Conservation (phyloP, 371 early-diverging fungal genomes). For the Mucor piriformis region DNA sequence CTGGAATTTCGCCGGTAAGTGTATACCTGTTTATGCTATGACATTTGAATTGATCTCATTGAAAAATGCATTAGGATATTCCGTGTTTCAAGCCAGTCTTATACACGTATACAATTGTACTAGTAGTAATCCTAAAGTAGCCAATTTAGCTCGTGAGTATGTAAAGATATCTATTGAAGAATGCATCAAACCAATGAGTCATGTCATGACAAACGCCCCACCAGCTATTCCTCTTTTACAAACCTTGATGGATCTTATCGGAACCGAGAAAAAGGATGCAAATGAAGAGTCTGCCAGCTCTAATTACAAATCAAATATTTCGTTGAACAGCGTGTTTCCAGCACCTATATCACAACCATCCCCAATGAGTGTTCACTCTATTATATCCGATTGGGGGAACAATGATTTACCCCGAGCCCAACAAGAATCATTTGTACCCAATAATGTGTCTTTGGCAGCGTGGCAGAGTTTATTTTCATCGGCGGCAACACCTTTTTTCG, state of each 20-base stretch:
- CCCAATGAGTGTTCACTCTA: conserved; percentile 35
- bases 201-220: conserved; percentile 12
- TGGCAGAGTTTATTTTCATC: conserved; percentile 32
- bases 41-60: no score
- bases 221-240: conserved; percentile 15
- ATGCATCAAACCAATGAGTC: conserved; percentile 25
- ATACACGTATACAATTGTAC: conserved; percentile 36
- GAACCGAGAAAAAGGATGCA: conserved; percentile 13
- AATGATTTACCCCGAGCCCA: background rate
- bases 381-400: conserved; percentile 24
- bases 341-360: conserved; percentile 7
- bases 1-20: conserved; percentile 33
- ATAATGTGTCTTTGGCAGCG: conserved; percentile 14
- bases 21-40: no score
- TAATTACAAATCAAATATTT: no score
- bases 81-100: conserved; percentile 36
- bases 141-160: conserved; percentile 22
- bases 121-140: conserved; percentile 20
- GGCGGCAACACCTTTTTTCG: conserved; percentile 30
- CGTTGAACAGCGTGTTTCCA: background rate
- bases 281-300: no score
- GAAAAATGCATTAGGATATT: no score
- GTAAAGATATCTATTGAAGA: conserved; percentile 25
- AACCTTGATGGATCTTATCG: conserved; percentile 24
- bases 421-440: conserved; percentile 10